These are phyloP conservation scores for Vigna nakashimae DNA, from an alignment of 306 rosid species.

Conservation along the genomic window DNA sequence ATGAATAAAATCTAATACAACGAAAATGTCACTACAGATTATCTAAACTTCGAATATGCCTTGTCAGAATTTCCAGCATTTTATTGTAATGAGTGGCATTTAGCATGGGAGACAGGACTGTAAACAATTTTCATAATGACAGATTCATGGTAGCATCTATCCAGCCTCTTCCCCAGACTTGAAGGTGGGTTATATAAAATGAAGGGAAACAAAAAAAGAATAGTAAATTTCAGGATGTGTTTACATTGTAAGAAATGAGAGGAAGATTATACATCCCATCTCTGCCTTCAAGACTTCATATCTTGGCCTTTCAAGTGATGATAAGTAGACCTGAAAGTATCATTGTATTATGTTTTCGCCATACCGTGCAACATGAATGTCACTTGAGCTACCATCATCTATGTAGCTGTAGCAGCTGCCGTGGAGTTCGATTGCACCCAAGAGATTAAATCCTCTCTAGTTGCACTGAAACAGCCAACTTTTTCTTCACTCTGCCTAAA, in stretches of 20 bases:
- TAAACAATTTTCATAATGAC: background rate
- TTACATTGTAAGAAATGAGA: constrained; percentile 34
- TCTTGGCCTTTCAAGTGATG: constrained; percentile 22
- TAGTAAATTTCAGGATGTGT: constrained; percentile 32
- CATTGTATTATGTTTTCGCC: background rate
- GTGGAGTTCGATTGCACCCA: constrained; percentile 75
- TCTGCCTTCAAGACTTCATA: constrained; percentile 23
- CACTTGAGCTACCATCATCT: constrained; percentile 36
- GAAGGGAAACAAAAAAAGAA: background rate
- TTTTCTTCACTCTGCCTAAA: constrained; percentile 74
- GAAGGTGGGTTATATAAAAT: background rate
- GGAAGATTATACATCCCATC: constrained; percentile 22
- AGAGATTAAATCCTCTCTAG: constrained; percentile 74
- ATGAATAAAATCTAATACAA: no score
- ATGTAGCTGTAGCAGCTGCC: constrained; percentile 39
- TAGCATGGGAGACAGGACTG: background rate
- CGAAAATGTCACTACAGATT: no score
- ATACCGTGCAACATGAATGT: constrained; percentile 5
- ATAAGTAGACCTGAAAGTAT: constrained; percentile 11
- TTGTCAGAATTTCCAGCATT: no score
- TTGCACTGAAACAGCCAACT: constrained; percentile 77
- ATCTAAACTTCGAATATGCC: no score
- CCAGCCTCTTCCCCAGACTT: background rate
- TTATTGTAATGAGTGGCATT: background rate
- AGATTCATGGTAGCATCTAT: background rate